These are phyloP conservation scores for Imleria badia DNA, from an alignment of 768 basidiomycete species.

Conservation along the genomic window DNA sequence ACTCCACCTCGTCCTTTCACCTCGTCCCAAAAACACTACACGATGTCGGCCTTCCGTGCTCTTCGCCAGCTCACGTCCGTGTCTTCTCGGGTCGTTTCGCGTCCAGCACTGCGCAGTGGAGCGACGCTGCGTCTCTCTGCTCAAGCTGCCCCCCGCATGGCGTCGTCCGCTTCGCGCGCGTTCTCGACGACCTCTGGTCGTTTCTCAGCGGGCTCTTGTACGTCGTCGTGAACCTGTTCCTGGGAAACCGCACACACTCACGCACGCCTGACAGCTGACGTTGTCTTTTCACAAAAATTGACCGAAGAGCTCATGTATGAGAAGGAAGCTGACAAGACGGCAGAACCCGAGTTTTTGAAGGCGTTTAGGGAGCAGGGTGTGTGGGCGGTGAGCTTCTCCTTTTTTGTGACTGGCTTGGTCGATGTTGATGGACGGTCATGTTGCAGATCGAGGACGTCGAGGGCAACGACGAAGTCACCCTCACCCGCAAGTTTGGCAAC, in stretches of 20 bases:
- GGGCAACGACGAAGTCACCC: constrained; percentile 78
- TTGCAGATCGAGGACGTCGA: constrained; percentile 63
- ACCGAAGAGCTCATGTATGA: constrained; percentile 86
- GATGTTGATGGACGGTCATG: neutral
- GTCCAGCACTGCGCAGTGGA: constrained; percentile 26
- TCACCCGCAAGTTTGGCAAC: constrained; percentile 85
- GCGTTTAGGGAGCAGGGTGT: constrained; percentile 69
- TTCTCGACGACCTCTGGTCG: constrained; percentile 41
- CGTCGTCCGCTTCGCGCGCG: constrained; percentile 32
- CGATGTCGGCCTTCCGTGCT: constrained; percentile 63
- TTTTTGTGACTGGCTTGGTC: too few species aligned
- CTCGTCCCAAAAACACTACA: constrained; percentile 7
- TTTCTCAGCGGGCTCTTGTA: constrained; percentile 46
- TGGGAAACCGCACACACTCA: neutral
- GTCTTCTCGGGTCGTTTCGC: constrained; percentile 38
- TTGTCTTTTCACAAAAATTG: constrained; percentile 71
- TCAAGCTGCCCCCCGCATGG: constrained; percentile 12
- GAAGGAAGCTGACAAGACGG: constrained; percentile 48
- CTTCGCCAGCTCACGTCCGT: constrained; percentile 55
- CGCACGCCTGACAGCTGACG: constrained; percentile 52
- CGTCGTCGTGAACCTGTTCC: constrained; percentile 9
- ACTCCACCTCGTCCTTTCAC: neutral
- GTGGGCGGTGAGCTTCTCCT: constrained; percentile 59
- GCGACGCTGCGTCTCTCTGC: constrained; percentile 19
- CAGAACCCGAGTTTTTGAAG: constrained; percentile 74